Percentiles rank a stretch among this genome's conserved stretches.
phyloP scores from a whole-genome alignment of 768 basidiomycete genomes.

The Podaxis carcinomalis region DNA sequence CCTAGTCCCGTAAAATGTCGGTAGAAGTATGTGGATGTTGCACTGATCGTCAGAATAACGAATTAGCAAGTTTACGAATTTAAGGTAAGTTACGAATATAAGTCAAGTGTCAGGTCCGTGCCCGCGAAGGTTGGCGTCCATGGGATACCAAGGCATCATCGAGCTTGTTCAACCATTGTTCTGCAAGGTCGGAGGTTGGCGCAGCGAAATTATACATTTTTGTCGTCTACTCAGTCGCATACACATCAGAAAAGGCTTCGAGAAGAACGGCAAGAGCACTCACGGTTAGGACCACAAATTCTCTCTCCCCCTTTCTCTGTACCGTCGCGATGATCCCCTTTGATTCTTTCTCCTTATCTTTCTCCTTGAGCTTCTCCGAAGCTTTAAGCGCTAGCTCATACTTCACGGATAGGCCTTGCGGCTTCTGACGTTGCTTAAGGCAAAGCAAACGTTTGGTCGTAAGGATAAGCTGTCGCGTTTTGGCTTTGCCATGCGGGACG shows the following conservation, averaged over 20 bases:
- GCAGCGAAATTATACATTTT: slow-evolving; percentile 43
- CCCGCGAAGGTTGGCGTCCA: slow-evolving; percentile 13
- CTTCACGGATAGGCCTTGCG: slow-evolving; percentile 39
- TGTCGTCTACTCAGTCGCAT: slow-evolving; percentile 29
- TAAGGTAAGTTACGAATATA: not conserved
- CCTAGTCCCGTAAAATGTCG: not conserved
- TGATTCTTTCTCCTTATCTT: slow-evolving; percentile 43
- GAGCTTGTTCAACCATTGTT: slow-evolving; percentile 37
- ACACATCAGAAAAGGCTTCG: not conserved
- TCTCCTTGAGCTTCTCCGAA: slow-evolving; percentile 30
- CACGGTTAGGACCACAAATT: slow-evolving; percentile 61
- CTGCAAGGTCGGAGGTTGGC: slow-evolving; percentile 27
- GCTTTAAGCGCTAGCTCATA: slow-evolving; percentile 43
- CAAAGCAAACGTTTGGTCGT: slow-evolving; percentile 56
- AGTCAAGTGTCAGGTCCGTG: slow-evolving; percentile 17
- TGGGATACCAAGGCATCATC: slow-evolving; percentile 23
- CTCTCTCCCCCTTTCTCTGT: slow-evolving; percentile 49
- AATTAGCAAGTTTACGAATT: not conserved
- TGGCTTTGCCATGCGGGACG: slow-evolving; percentile 44
- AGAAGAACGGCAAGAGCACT: slow-evolving; percentile 14
- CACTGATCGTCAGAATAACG: not conserved
- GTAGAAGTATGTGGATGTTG: not conserved
- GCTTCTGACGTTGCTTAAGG: slow-evolving; percentile 42
- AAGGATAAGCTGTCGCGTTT: slow-evolving; percentile 51
- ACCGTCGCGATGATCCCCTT: slow-evolving; percentile 41